Base-by-base conservation (phyloP, 306 rosid genomes). In the Cajanus cajan region DNA sequence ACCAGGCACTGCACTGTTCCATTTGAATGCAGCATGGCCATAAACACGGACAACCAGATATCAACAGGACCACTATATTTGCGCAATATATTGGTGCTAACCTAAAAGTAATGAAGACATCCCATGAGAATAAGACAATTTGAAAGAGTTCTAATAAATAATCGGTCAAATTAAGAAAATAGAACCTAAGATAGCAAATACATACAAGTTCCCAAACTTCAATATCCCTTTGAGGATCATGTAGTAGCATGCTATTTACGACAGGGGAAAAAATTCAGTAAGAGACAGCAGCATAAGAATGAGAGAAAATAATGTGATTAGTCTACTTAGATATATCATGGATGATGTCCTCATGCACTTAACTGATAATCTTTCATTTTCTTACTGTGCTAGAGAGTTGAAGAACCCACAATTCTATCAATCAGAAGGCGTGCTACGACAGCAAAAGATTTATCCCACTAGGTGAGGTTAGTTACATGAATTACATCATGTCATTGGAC, bases 161-260 rank as follows among this genome's bases (percentile, higher is more conserved):
- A 39, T 25, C 48, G 61, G 25, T 15, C 16, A 57, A 50, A 57
- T 31, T 28, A 34, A 50, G n/a, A 68, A 36, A 74, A 74, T 8
- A 31, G 39, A 73, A 68, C 10, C 10, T 33, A 72, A 36, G 79
- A 70, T 41, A 54, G 68, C 34, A 36, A 87, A 80, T 76, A 86
- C 96, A 31, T 90, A 95, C 98, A 44, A 94, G 97, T 87, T 90
- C 97, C 97, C 97, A 92, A 36, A 90, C 95, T 82, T 95, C 95
- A 68, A 91, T 43, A 55, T 88, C 84, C 78, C 74, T 44, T 37
- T 75, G 82, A 5, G 79, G 77, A 50, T 82, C 88, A 54, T 44
- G 2, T 44, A 92, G 68, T 73, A 90, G 71, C 86, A 76, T 84
- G 86, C 96, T 92, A 91, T 77, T 84, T 52, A 70, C 34, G 78